Evolutionary conservation across 176 grass and related monocot genomes (phyloP).

Genomic region (Carex pumila): DNA sequence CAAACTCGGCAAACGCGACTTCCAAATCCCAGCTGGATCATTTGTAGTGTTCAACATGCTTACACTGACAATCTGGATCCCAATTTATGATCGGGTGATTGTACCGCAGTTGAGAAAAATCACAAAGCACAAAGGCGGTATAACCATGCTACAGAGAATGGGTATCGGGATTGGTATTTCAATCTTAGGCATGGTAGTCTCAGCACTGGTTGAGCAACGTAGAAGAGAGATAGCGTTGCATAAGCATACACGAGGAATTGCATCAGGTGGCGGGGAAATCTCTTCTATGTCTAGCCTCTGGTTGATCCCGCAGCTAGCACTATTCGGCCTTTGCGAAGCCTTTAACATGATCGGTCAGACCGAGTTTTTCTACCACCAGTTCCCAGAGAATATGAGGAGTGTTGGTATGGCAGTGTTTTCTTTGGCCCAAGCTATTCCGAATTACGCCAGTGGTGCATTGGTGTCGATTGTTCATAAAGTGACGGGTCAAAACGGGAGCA

Average conservation of each 20-base stretch:
- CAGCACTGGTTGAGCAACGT: constrained; percentile 29
- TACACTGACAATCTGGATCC: constrained; percentile 46
- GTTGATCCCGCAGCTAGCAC: constrained; percentile 45
- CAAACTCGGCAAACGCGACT: constrained; percentile 11
- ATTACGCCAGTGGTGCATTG: constrained; percentile 42
- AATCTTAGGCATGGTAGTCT: constrained; percentile 31
- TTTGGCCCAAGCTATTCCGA: constrained; percentile 21
- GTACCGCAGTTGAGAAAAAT: constrained; percentile 33
- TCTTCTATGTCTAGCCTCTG: constrained; percentile 32
- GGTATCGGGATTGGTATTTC: constrained; percentile 30
- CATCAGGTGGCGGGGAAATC: not conserved
- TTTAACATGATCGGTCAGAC: constrained; percentile 44
- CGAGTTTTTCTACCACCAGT: constrained; percentile 64
- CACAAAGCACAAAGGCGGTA: constrained; percentile 31
- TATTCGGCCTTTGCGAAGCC: constrained; percentile 37
- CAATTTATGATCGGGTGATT: constrained; percentile 46
- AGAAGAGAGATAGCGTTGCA: constrained; percentile 16
- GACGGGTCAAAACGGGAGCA: constrained; percentile 19
- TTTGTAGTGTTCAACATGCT: constrained; percentile 73
- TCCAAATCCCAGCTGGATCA: constrained; percentile 48
- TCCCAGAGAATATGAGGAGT: constrained; percentile 70
- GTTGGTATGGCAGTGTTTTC: constrained; percentile 43
- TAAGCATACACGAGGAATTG: not conserved
- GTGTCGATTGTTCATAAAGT: constrained; percentile 35
- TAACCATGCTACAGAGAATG: constrained; percentile 34